These are phyloP conservation scores for Teratosphaeria viscida DNA, from an alignment of 2,329 filamentous ascomycete genomes.

Conservation along the genomic window DNA sequence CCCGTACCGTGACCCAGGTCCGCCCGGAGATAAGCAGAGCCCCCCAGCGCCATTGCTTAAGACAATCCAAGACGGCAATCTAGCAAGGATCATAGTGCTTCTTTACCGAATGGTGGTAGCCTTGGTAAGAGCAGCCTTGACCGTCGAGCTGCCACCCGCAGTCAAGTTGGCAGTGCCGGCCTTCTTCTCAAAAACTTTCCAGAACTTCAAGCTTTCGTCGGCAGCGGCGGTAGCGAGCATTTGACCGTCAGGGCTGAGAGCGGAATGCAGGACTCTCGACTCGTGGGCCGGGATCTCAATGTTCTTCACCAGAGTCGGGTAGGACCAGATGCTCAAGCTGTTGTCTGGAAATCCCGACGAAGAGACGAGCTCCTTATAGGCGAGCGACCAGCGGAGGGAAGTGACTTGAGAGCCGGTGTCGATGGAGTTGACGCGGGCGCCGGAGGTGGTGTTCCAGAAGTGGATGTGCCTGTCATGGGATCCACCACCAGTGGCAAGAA, in stretches of 20 bases:
- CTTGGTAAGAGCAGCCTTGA: conserved; percentile 74
- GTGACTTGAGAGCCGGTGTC: conserved; percentile 97
- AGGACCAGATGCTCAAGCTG: conserved; percentile 97
- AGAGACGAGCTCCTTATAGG: conserved; percentile 96
- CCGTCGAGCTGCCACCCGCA: conserved; percentile 58
- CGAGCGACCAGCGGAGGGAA: conserved; percentile 87
- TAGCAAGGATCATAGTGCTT: background rate
- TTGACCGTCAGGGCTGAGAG: conserved; percentile 92
- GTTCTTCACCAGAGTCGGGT: conserved; percentile 92
- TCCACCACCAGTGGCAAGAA: conserved; percentile 90
- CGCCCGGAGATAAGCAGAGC: background rate
- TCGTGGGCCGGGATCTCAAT: conserved; percentile 97
- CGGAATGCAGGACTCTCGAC: conserved; percentile 91
- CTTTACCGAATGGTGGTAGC: conserved; percentile 59
- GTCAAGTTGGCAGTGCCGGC: conserved; percentile 57
- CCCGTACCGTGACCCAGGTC: background rate
- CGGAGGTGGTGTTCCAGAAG: conserved; percentile 99
- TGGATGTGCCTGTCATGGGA: conserved; percentile 97
- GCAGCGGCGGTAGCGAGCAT: conserved; percentile 94
- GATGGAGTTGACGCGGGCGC: conserved; percentile 96
- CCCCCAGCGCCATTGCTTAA: background rate
- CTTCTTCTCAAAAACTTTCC: conserved; percentile 99
- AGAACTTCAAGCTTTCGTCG: conserved; percentile 97
- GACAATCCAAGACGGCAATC: background rate
- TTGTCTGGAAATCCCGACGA: conserved; percentile 99